phyloP scores from a whole-genome alignment of 2,329 filamentous ascomycete genomes.

The Pseudonectria buxi region DNA sequence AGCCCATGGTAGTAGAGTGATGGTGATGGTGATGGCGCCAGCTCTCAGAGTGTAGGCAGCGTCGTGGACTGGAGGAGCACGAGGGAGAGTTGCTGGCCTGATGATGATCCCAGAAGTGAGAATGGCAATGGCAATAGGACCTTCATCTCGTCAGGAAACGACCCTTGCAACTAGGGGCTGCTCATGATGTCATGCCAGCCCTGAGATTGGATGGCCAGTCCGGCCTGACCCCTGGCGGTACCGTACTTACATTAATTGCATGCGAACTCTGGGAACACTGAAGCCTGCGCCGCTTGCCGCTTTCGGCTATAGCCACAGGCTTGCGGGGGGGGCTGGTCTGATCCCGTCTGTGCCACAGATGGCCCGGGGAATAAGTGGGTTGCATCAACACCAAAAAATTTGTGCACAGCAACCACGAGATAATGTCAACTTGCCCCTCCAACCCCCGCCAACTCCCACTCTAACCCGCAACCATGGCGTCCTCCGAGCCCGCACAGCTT shows the following conservation, averaged over 20 bases:
- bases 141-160: not conserved
- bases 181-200: conserved; percentile 1
- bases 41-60: not conserved
- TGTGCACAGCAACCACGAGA: conserved; percentile 11
- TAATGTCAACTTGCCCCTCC: conserved; percentile 22
- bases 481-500: conserved; percentile 24
- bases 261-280: no score
- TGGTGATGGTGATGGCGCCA: not conserved
- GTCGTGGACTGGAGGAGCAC: not conserved
- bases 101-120: no score
- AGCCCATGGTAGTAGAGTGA: conserved; percentile 33
- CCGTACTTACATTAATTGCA: no score
- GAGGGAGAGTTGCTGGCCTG: no score
- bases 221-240: no score
- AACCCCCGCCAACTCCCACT: conserved; percentile 19
- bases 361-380: not conserved
- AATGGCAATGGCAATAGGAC: no score
- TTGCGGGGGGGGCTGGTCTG: not conserved
- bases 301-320: no score
- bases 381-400: conserved; percentile 22
- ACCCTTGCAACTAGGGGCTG: not conserved
- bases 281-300: no score
- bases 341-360: no score
- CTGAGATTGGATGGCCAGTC: not conserved
- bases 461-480: conserved; percentile 23